These are phyloP conservation scores for Pythium guiyangense DNA, from an alignment of 352 stramenopile genomes.

Conservation along the genomic window DNA sequence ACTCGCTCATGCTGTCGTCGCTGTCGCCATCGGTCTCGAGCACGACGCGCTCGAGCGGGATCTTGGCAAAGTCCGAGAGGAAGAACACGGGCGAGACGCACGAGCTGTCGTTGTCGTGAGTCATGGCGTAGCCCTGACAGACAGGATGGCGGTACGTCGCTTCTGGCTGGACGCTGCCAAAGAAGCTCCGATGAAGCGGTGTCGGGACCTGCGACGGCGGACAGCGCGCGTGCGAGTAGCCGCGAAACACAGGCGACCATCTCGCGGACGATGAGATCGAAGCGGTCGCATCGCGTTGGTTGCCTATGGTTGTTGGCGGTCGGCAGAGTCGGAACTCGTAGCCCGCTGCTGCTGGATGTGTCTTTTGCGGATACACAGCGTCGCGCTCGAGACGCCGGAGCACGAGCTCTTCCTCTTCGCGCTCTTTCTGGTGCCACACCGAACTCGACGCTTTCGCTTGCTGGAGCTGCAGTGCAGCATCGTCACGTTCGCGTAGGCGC, in stretches of 20 bases:
- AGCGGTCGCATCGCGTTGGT: background rate
- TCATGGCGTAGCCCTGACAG: constrained; percentile 51
- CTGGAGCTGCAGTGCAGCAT: constrained; percentile 22
- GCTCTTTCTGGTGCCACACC: constrained; percentile 41
- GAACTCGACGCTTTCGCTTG: constrained; percentile 21
- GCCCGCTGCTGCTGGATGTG: constrained; percentile 44
- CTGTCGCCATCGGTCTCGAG: constrained; percentile 32
- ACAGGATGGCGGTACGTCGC: constrained; percentile 42
- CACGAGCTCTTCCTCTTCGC: constrained; percentile 61
- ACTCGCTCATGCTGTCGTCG: constrained; percentile 13
- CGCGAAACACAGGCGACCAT: constrained; percentile 47
- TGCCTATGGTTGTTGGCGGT: background rate
- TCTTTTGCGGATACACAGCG: constrained; percentile 40
- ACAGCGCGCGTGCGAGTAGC: constrained; percentile 43
- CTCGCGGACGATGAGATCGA: background rate
- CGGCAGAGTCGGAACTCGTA: constrained; percentile 36
- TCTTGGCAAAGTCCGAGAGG: constrained; percentile 46
- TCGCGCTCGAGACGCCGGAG: constrained; percentile 61
- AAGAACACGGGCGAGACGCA: constrained; percentile 71
- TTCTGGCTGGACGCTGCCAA: constrained; percentile 11
- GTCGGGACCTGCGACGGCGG: constrained; percentile 26
- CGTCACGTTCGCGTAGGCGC: constrained; percentile 25
- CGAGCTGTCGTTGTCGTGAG: constrained; percentile 29
- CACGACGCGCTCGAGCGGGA: constrained; percentile 41
- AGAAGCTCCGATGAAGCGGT: constrained; percentile 7